These are phyloP conservation scores for Cyclotella choctawhatcheeana DNA, from an alignment of 108 stramenopile genomes.

Conservation along the genomic window DNA sequence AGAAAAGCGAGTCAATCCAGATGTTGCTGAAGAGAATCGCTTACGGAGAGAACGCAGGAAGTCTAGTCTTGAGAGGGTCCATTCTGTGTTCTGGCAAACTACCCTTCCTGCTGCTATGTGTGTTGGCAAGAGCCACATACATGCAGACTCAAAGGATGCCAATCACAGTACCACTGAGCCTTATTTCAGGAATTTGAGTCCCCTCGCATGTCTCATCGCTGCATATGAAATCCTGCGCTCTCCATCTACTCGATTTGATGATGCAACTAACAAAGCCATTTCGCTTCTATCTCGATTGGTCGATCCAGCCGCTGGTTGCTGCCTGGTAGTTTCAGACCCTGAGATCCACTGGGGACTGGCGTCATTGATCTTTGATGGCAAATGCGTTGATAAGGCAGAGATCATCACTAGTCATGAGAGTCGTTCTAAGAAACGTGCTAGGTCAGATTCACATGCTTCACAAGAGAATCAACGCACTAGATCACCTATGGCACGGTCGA, in stretches of 20 bases:
- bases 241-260: constrained; percentile 14
- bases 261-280: constrained; percentile 35
- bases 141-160: too few species aligned
- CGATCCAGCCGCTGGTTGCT: constrained; percentile 38
- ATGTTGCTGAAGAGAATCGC: constrained; percentile 30
- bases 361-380: not conserved
- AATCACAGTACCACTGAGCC: too few species aligned
- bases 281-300: constrained; percentile 37
- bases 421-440: constrained; percentile 36
- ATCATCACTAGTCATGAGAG: not conserved
- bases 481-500: too few species aligned
- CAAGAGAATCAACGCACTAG: too few species aligned
- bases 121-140: not conserved
- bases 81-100: constrained; percentile 42
- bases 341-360: constrained; percentile 27
- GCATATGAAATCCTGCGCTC: constrained; percentile 46
- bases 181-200: constrained; percentile 15
- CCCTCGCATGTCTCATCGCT: constrained; percentile 48
- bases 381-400: not conserved
- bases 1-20: not conserved
- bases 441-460: constrained; percentile 25
- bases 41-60: constrained; percentile 32
- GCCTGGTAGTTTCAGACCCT: constrained; percentile 33
- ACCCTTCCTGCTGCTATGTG: constrained; percentile 47
- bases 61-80: constrained; percentile 35